Conservation (phyloP, 2,329 filamentous ascomycete species). For the Chaetomiaceae sp. region DNA sequence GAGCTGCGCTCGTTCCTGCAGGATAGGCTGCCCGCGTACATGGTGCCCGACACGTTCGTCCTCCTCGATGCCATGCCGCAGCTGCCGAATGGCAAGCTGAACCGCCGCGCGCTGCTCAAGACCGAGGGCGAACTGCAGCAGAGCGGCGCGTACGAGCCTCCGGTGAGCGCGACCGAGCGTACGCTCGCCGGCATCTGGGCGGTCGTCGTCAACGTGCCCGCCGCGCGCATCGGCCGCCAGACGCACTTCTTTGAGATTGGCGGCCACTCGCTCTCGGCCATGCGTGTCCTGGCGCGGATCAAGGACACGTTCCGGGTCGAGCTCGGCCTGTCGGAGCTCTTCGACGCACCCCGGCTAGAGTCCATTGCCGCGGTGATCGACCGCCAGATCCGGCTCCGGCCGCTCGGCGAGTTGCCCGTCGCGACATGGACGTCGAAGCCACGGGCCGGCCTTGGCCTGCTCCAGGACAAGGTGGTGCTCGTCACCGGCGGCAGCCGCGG, state of each 20-base stretch:
- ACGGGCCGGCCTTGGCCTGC: not conserved
- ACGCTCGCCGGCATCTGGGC: conserved; percentile 3
- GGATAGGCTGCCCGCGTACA: not conserved
- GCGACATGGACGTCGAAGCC: not conserved
- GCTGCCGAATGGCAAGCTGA: not conserved
- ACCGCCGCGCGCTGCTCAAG: not conserved
- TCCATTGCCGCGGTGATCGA: not conserved
- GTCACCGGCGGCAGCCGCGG: conserved; percentile 11
- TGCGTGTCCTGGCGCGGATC: conserved; percentile 7
- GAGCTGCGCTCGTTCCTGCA: not conserved
- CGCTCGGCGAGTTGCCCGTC: not conserved
- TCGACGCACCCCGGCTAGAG: conserved; percentile 1
- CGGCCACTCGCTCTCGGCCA: conserved; percentile 7
- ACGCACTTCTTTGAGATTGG: conserved; percentile 8
- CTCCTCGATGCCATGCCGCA: not conserved
- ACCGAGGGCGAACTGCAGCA: not conserved
- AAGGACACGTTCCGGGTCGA: conserved; percentile 7
- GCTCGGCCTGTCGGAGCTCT: not conserved
- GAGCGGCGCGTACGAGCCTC: conserved; percentile 1
- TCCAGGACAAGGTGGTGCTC: conserved; percentile 4
- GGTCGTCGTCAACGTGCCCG: conserved; percentile 1
- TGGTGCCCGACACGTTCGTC: not conserved
- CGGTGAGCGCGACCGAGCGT: not conserved
- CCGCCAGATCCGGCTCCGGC: not conserved
- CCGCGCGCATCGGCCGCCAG: conserved; percentile 1